Evolutionary conservation across 805 yeast species (phyloP).

Genomic region (Yarrowia sp.): DNA sequence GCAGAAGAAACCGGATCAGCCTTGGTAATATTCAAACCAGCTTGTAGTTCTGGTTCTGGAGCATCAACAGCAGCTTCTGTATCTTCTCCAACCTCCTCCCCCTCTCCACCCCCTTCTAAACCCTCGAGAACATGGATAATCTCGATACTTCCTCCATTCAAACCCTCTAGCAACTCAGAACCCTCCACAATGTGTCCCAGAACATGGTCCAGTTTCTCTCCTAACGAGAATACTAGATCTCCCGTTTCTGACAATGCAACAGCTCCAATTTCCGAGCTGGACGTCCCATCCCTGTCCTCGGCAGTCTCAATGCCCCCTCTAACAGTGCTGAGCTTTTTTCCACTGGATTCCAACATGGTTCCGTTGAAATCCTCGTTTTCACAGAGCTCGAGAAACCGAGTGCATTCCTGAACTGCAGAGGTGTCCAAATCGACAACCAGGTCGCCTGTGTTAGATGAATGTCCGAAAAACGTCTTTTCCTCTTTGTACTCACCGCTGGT

Average conservation of each 20-base stretch:
- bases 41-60: conserved; percentile 9
- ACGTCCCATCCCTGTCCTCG: neutral
- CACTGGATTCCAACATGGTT: conserved; percentile 15
- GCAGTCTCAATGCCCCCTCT: neutral
- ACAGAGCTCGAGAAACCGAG: conserved; percentile 21
- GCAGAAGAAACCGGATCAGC: neutral
- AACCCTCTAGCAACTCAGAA: conserved; percentile 74
- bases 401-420: conserved; percentile 6
- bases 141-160: conserved; percentile 70
- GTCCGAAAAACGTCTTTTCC: neutral
- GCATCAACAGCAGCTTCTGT: neutral
- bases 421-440: conserved; percentile 33
- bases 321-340: neutral
- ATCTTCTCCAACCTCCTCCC: neutral
- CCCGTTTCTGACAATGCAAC: neutral
- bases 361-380: conserved; percentile 34
- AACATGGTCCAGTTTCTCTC: conserved; percentile 82
- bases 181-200: conserved; percentile 91
- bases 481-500: conserved; percentile 24
- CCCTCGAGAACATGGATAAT: conserved; percentile 30
- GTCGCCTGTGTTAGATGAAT: conserved; percentile 23
- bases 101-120: neutral
- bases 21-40: conserved; percentile 18
- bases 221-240: conserved; percentile 37
- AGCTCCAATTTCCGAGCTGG: neutral